A percentile compares a stretch with the other conserved stretches of the same genome.
Evolutionary conservation across 2,329 filamentous ascomycete species (phyloP).

Genomic region (Ceratocystis eucalypticola): DNA sequence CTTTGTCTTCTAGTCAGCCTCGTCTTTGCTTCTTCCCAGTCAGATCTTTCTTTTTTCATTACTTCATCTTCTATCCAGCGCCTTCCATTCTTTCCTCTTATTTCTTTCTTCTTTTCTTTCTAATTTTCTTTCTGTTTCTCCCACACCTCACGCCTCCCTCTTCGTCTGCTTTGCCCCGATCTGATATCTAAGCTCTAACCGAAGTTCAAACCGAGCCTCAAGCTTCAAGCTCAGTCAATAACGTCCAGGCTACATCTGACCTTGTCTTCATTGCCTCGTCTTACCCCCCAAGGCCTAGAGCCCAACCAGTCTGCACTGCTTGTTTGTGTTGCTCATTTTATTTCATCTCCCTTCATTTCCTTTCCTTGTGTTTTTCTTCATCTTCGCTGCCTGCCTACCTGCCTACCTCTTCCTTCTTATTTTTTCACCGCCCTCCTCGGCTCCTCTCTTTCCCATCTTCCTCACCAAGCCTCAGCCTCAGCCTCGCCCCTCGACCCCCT

Average conservation of each 20-base stretch:
- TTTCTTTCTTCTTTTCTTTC: neutral
- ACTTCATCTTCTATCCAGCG: neutral
- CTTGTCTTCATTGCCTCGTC: neutral
- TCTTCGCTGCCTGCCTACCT: neutral
- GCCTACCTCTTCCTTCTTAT: constrained; percentile 7
- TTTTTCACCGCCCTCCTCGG: constrained; percentile 18
- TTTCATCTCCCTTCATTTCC: too few species aligned
- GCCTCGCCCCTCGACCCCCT: neutral
- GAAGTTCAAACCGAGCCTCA: too few species aligned
- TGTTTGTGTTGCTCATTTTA: neutral
- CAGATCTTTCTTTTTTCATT: neutral
- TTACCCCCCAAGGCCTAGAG: too few species aligned
- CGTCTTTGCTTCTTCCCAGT: neutral
- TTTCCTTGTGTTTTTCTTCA: neutral
- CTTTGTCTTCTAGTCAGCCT: neutral
- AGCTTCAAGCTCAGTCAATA: too few species aligned
- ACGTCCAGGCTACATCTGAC: neutral
- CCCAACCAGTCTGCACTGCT: neutral
- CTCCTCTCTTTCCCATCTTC: neutral
- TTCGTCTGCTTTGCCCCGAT: neutral
- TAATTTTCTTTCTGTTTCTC: neutral
- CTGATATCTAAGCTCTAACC: too few species aligned
- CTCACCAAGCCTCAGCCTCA: too few species aligned
- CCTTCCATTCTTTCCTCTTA: neutral
- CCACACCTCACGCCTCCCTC: neutral